phyloP scores from a whole-genome alignment of 192 early-diverging fungal genomes.

The Allomyces macrogynus region DNA sequence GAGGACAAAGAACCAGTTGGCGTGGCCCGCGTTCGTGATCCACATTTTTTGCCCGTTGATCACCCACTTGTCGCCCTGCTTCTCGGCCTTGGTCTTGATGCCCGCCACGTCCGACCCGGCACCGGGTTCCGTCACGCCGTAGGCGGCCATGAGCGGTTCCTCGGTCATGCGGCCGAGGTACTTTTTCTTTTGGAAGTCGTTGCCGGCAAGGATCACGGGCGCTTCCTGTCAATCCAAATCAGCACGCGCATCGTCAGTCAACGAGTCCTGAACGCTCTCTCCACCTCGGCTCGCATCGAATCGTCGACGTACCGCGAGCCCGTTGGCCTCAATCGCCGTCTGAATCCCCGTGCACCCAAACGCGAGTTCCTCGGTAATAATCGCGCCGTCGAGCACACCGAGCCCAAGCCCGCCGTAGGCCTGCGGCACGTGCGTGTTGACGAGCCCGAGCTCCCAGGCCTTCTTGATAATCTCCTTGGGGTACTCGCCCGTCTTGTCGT shows the following conservation, averaged over 20 bases:
- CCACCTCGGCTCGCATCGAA: neutral
- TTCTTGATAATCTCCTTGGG: conserved; percentile 61
- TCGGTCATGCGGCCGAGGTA: conserved; percentile 93
- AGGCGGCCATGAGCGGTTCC: conserved; percentile 84
- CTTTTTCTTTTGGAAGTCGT: conserved; percentile 80
- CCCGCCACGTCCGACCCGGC: conserved; percentile 61
- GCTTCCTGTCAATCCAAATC: conserved; percentile 31
- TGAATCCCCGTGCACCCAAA: conserved; percentile 89
- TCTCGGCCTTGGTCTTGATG: conserved; percentile 41
- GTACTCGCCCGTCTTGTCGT: conserved; percentile 86
- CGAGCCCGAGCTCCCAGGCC: conserved; percentile 82
- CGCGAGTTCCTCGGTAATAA: conserved; percentile 80
- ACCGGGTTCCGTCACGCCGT: conserved; percentile 68
- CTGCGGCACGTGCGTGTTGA: conserved; percentile 75
- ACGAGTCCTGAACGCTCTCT: neutral
- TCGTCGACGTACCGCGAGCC: conserved; percentile 42
- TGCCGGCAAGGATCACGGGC: conserved; percentile 70
- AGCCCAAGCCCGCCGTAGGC: conserved; percentile 73
- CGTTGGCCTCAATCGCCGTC: conserved; percentile 94
- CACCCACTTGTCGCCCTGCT: conserved; percentile 60
- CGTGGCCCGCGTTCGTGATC: conserved; percentile 92
- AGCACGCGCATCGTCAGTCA: neutral
- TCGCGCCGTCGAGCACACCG: conserved; percentile 64
- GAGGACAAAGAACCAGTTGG: conserved; percentile 94
- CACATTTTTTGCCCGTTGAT: conserved; percentile 89